Conservation (phyloP, 306 rosid genomes). For the Prunus mira region DNA sequence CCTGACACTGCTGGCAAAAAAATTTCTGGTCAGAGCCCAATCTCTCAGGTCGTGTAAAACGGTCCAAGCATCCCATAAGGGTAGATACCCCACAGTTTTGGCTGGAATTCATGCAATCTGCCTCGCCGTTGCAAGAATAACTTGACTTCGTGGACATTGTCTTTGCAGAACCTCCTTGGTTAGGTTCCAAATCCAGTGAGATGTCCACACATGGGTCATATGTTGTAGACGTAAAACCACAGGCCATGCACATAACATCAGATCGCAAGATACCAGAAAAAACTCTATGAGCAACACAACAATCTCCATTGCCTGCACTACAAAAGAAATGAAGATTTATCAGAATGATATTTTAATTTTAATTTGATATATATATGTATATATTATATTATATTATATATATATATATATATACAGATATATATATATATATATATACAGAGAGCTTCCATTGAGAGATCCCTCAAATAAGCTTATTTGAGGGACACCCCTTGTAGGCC, state of each 20-base stretch:
- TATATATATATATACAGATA: no score
- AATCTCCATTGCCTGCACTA: constrained; percentile 81
- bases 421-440: no score
- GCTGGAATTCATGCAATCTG: constrained; percentile 43
- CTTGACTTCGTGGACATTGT: constrained; percentile 42
- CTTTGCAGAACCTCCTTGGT: constrained; percentile 60
- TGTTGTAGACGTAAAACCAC: constrained; percentile 96
- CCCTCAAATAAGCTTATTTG: no score
- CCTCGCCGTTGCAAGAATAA: constrained; percentile 64
- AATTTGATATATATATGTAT: no score
- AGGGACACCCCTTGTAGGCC: no score
- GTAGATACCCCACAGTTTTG: constrained; percentile 60
- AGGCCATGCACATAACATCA: constrained; percentile 93
- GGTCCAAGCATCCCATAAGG: constrained; percentile 82
- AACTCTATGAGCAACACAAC: constrained; percentile 90
- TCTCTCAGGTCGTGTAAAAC: constrained; percentile 86
- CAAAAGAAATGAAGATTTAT: constrained; percentile 26
- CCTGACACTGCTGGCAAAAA: constrained; percentile 89
- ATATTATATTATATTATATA: no score
- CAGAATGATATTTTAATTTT: background rate
- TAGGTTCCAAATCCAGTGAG: constrained; percentile 86
- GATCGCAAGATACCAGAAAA: constrained; percentile 92
- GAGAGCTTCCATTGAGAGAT: no score
- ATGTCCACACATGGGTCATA: constrained; percentile 90
- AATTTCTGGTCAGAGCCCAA: constrained; percentile 92